These are phyloP conservation scores for Orbilia brochopaga DNA, from an alignment of 2,329 filamentous ascomycete species.

Conservation along the genomic window DNA sequence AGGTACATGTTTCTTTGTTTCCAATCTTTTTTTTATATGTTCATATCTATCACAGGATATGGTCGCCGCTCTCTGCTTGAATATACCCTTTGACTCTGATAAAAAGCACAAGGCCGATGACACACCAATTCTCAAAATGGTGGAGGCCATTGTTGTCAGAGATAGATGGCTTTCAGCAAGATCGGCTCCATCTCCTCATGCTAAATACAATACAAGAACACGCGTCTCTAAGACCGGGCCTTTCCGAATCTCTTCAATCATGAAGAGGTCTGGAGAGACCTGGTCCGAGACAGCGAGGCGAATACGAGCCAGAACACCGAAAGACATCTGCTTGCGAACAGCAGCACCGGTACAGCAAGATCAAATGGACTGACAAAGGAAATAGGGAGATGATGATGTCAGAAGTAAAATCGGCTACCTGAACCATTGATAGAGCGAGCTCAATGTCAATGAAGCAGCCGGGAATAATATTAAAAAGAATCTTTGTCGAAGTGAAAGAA, in stretches of 20 bases:
- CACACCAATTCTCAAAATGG: too few relatives aligned
- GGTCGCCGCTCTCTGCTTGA: not conserved
- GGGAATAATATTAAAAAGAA: not conserved
- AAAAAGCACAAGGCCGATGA: too few relatives aligned
- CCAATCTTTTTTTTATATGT: constrained; percentile 21
- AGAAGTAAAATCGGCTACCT: constrained; percentile 13
- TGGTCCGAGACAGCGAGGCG: too few relatives aligned
- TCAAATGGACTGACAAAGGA: constrained; percentile 19
- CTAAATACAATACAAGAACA: constrained; percentile 6
- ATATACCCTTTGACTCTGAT: too few relatives aligned
- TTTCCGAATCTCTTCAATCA: too few relatives aligned
- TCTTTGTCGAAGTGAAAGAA: constrained; percentile 6
- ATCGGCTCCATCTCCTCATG: not conserved
- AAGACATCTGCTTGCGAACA: not conserved
- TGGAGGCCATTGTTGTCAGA: too few relatives aligned
- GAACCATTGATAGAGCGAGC: constrained; percentile 24
- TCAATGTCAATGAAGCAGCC: constrained; percentile 6
- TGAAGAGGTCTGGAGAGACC: too few relatives aligned
- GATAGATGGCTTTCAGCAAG: not conserved
- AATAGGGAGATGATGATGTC: constrained; percentile 47
- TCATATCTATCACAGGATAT: constrained; percentile 8
- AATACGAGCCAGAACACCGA: too few relatives aligned
- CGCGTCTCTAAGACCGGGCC: too few relatives aligned
- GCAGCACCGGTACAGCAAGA: constrained; percentile 11
- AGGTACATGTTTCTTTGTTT: not conserved